phyloP scores from a whole-genome alignment of 495 filamentous ascomycete genomes.

The Cairneyella variabilis region DNA sequence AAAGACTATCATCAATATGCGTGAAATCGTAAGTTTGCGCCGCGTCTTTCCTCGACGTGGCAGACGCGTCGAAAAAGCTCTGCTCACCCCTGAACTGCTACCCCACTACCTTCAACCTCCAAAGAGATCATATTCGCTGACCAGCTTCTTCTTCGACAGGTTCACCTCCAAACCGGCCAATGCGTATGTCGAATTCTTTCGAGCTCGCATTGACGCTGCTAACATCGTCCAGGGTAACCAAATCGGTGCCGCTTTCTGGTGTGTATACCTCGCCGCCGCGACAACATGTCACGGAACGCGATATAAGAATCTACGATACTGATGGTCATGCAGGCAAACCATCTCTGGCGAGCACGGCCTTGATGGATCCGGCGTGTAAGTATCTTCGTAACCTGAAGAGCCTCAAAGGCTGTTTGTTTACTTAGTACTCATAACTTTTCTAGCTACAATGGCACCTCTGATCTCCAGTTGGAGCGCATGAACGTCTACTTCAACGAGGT shows the following conservation, averaged over 20 bases:
- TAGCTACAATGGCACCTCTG: slow-evolving; percentile 95
- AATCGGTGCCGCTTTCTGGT: slow-evolving; percentile 99
- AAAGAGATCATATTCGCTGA: slow-evolving; percentile 36
- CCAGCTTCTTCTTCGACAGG: slow-evolving; percentile 53
- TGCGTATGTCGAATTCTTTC: slow-evolving; percentile 62
- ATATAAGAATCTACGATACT: slow-evolving; percentile 22
- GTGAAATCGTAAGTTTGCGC: slow-evolving; percentile 79
- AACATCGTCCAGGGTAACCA: slow-evolving; percentile 82
- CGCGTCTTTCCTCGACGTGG: slow-evolving; percentile 8
- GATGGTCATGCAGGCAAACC: slow-evolving; percentile 63
- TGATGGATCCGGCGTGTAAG: slow-evolving; percentile 89
- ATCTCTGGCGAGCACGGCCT: slow-evolving; percentile 99
- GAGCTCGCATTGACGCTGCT: slow-evolving; percentile 38
- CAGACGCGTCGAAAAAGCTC: slow-evolving; percentile 27
- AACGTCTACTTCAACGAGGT: slow-evolving; percentile 99
- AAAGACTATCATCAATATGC: slow-evolving; percentile 61
- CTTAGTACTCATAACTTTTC: no score
- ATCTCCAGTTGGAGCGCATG: slow-evolving; percentile 99
- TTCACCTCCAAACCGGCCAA: slow-evolving; percentile 98
- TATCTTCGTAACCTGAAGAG: slow-evolving; percentile 18
- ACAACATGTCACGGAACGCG: slow-evolving; percentile 11
- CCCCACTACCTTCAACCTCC: slow-evolving; percentile 39
- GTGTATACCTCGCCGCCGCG: slow-evolving; percentile 32
- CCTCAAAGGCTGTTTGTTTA: not conserved
- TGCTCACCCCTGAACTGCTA: slow-evolving; percentile 36